Conservation (phyloP, 2,329 filamentous ascomycete species). For the Lasiodiplodia sp. region DNA sequence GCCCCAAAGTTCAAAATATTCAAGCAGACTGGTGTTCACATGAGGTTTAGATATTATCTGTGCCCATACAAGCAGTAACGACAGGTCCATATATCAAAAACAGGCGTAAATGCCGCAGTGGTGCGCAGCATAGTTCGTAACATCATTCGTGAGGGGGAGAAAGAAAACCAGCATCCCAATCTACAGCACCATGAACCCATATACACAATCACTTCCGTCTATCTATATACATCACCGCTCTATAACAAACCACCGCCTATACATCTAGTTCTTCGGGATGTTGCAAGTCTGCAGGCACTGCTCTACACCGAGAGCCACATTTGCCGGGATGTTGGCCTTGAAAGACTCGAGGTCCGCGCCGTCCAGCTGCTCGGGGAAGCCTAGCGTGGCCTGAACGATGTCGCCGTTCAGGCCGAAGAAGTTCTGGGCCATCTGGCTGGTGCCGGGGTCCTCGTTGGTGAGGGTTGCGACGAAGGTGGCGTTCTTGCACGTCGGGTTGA, state of each 20-base stretch:
- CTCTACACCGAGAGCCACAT: slow-evolving; percentile 61
- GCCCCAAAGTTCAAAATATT: neutral
- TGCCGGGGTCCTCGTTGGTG: slow-evolving; percentile 54
- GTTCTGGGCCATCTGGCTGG: slow-evolving; percentile 51
- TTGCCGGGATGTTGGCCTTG: slow-evolving; percentile 51
- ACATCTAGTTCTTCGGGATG: slow-evolving; percentile 42
- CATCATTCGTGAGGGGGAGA: neutral
- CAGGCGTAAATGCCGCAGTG: neutral
- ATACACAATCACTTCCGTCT: neutral
- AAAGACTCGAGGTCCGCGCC: slow-evolving; percentile 48
- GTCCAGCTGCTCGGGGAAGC: slow-evolving; percentile 44
- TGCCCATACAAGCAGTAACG: neutral
- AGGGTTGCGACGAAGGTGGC: slow-evolving; percentile 54
- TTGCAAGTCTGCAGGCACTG: slow-evolving; percentile 61
- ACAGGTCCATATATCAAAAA: neutral
- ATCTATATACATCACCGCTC: slow-evolving; percentile 1
- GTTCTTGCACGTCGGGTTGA: slow-evolving; percentile 55
- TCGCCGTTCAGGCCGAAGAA: slow-evolving; percentile 50
- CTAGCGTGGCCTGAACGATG: slow-evolving; percentile 49
- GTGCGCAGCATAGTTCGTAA: neutral
- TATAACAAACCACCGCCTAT: neutral
- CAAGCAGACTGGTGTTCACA: neutral
- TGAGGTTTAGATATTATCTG: neutral
- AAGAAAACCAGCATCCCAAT: neutral
- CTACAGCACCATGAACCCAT: neutral